phyloP scores from a whole-genome alignment of 495 filamentous ascomycete genomes.

The Aspergillus avenaceus region DNA sequence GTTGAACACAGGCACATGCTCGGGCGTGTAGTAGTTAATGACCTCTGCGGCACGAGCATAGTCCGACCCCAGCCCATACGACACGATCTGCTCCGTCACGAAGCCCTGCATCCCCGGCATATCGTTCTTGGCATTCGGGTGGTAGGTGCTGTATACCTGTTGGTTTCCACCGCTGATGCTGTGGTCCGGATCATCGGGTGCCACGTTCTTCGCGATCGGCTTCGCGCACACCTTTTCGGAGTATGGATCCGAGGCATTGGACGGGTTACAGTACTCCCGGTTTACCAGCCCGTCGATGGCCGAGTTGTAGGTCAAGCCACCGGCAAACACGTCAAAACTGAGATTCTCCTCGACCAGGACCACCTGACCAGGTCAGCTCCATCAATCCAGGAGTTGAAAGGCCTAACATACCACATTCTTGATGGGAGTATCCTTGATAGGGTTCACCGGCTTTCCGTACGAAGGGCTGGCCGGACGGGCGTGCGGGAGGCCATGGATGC shows the following conservation, averaged over 20 bases:
- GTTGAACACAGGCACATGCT: slow-evolving; percentile 42
- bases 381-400: too few relatives aligned
- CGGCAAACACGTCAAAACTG: slow-evolving; percentile 41
- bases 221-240: slow-evolving; percentile 34
- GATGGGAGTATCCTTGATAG: slow-evolving; percentile 27
- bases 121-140: slow-evolving; percentile 26
- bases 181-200: slow-evolving; percentile 46
- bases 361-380: slow-evolving; percentile 10
- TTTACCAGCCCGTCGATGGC: slow-evolving; percentile 33
- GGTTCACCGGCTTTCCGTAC: not conserved
- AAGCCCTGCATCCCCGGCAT: slow-evolving; percentile 37
- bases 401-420: slow-evolving; percentile 29
- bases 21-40: slow-evolving; percentile 47
- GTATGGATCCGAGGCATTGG: slow-evolving; percentile 30
- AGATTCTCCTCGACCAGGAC: slow-evolving; percentile 43
- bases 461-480: slow-evolving; percentile 6
- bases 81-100: slow-evolving; percentile 40
- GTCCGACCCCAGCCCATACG: slow-evolving; percentile 28
- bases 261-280: slow-evolving; percentile 36
- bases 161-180: slow-evolving; percentile 45
- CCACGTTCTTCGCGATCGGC: slow-evolving; percentile 28
- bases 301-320: slow-evolving; percentile 32
- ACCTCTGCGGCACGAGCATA: slow-evolving; percentile 37
- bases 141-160: slow-evolving; percentile 43
- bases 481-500: slow-evolving; percentile 4